Evolutionary conservation across 2,329 filamentous ascomycete genomes (phyloP).

Genomic region (Stylonectria norvegica): DNA sequence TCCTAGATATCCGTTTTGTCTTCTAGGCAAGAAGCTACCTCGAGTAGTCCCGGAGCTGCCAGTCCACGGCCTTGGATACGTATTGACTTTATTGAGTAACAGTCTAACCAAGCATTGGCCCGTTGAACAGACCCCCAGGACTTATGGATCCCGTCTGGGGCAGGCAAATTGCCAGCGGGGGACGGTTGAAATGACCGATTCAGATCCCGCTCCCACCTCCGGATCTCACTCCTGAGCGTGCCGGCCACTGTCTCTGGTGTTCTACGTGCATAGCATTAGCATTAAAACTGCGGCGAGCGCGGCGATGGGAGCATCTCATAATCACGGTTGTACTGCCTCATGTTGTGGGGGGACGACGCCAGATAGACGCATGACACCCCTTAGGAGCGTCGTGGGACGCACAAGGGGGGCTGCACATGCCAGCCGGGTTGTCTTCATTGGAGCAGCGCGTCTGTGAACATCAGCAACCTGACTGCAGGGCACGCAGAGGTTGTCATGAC

Average conservation of each 20-base stretch:
- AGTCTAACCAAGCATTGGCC: too few species aligned
- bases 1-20: background rate
- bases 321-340: too few species aligned
- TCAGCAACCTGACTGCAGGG: constrained; percentile 1
- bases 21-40: background rate
- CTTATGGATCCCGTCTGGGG: background rate
- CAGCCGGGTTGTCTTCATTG: constrained; percentile 11
- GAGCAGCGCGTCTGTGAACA: constrained; percentile 5
- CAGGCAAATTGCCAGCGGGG: background rate
- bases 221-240: background rate
- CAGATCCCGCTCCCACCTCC: background rate
- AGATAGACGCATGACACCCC: constrained; percentile 21
- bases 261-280: too few species aligned
- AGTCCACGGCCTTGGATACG: too few species aligned
- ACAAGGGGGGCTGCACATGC: constrained; percentile 17
- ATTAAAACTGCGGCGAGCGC: too few species aligned
- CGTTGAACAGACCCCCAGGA: background rate
- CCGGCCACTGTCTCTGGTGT: too few species aligned
- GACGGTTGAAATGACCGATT: background rate
- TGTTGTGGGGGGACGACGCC: too few species aligned
- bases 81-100: too few species aligned
- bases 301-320: too few species aligned
- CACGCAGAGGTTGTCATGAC: constrained; percentile 3
- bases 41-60: too few species aligned
- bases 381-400: constrained; percentile 14